Base-by-base conservation (phyloP, 2,329 filamentous ascomycete species). In the Aspergillus viridinutans region DNA sequence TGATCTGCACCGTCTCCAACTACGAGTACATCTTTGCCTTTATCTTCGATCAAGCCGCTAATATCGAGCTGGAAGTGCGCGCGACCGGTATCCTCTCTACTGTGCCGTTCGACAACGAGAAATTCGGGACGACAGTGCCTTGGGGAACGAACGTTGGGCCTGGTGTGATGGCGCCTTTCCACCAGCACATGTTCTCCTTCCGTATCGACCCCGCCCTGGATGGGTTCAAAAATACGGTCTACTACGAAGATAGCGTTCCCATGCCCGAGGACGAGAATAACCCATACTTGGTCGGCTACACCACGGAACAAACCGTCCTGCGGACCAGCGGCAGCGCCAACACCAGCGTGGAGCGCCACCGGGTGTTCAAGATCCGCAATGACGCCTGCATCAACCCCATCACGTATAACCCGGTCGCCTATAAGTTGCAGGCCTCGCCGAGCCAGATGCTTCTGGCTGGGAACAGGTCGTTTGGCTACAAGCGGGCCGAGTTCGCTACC, bases 181-280 rank as follows among this genome's bases (percentile, higher is more conserved):
- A 92, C 67, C 89, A 92, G 69, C 89, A 92, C 73, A 86, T 91
- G 69, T 91, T 92, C 75, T 86, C 82, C 4, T 78, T 87, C 14
- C 83, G 85, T 5, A 78, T 88, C 21, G 85, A 87, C 64, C 84
- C 85, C 9, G 83, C 82, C 59, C 70, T 86, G 32, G 84, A 84
- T 54, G 85, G 85, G 0, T 77, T 78, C 57, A 71, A 75, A 9
- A 85, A 85, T 66, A 75, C 80, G 1, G 71, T 87, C 4, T 74
- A 82, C 8, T 78, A 81, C 56, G 81, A 85, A 62, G 83, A 85
- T 65, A 82, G 81, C 0, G 78, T 81, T 10, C 70, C 81, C 0
- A 74, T 82, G 6, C 78, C 80, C 0, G 77, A 77, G 63, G 79
- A 85, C 61, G 76, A 81, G 0, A 70, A 76, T 14, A 89, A 89